A percentile compares a stretch with the other conserved stretches of the same genome.
These are phyloP conservation scores for Lachancea meyersii DNA, from an alignment of 805 yeast genomes.

Conservation along the genomic window DNA sequence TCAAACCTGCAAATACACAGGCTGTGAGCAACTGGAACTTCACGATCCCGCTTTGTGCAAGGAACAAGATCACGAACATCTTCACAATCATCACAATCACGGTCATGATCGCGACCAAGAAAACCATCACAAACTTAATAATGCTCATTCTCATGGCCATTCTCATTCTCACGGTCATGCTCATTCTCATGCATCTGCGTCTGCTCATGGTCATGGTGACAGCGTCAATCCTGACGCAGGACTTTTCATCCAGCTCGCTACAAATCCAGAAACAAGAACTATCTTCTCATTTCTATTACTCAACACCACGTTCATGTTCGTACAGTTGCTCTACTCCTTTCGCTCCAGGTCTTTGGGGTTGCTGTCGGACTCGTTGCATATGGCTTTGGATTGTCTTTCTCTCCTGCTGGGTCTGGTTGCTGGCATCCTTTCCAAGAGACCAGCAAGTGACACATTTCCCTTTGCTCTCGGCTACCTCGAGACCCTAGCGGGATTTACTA, in stretches of 20 bases:
- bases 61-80: conserved; percentile 2
- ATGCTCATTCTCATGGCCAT: neutral
- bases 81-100: conserved; percentile 7
- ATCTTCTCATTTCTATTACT: conserved; percentile 81
- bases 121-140: neutral
- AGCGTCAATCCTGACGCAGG: neutral
- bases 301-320: conserved; percentile 89
- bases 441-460: conserved; percentile 67
- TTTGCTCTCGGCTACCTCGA: conserved; percentile 82
- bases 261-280: conserved; percentile 69
- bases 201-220: neutral
- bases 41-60: conserved; percentile 1
- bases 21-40: conserved; percentile 6
- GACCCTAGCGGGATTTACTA: conserved; percentile 91
- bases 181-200: no score
- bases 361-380: conserved; percentile 88
- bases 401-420: conserved; percentile 86
- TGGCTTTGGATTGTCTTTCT: conserved; percentile 93
- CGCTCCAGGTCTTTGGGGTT: conserved; percentile 88
- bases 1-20: neutral
- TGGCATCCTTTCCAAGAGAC: conserved; percentile 54
- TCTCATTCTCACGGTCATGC: neutral
- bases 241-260: conserved; percentile 33
- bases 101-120: conserved; percentile 11
- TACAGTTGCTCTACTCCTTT: conserved; percentile 86